These are phyloP conservation scores for Chrysophaeum taylorii DNA, from an alignment of 352 stramenopile genomes.

Conservation along the genomic window DNA sequence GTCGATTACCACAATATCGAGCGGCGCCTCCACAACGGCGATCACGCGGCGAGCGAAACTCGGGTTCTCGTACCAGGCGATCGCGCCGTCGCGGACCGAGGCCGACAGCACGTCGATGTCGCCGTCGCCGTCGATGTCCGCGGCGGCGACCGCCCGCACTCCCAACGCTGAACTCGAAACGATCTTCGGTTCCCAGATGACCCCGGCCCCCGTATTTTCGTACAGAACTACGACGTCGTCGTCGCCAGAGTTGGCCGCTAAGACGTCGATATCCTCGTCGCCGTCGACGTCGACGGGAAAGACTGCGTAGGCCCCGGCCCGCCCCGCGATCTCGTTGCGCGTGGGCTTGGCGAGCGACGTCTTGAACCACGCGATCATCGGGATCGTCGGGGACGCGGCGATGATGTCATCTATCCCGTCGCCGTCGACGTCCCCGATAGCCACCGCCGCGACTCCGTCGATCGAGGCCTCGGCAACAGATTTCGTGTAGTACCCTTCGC, in stretches of 20 bases:
- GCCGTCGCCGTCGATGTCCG: constrained; percentile 28
- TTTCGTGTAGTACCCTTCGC: background rate
- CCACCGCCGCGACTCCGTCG: no score
- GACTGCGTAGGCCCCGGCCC: no score
- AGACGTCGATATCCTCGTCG: background rate
- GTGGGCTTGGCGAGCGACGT: background rate
- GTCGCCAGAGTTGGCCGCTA: background rate
- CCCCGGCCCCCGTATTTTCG: background rate
- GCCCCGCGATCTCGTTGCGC: no score
- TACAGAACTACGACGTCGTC: constrained; percentile 25
- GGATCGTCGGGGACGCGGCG: background rate
- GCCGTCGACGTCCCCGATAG: background rate
- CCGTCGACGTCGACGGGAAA: constrained; percentile 7
- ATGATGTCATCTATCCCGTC: background rate
- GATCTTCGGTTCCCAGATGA: background rate
- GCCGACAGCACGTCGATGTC: constrained; percentile 5
- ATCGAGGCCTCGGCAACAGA: no score
- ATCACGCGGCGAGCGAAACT: constrained; percentile 5
- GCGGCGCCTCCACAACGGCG: background rate
- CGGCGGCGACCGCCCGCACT: background rate
- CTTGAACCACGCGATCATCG: background rate
- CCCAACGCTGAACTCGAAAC: background rate
- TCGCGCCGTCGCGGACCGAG: background rate
- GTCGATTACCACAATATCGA: constrained; percentile 9
- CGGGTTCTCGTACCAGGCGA: constrained; percentile 19